Evolutionary conservation across 176 grass and related monocot species (phyloP).

Genomic region (Tillandsia fasciculata): DNA sequence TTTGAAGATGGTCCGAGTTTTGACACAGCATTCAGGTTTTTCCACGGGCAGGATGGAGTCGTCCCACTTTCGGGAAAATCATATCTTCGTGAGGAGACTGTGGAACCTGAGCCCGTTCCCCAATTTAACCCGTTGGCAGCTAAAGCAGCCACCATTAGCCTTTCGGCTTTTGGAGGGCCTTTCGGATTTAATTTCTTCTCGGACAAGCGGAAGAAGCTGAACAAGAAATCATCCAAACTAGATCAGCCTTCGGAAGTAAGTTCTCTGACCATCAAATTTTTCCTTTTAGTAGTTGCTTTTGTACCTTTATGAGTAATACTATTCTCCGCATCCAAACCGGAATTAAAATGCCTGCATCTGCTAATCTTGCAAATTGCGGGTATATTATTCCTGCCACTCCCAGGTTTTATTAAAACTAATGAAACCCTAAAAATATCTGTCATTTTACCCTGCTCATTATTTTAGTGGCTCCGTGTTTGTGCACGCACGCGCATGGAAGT

Average conservation of each 20-base stretch:
- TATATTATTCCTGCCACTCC: too few relatives aligned
- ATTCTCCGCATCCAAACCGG: too few relatives aligned
- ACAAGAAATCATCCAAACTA: conserved; percentile 30
- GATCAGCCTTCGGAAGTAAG: conserved; percentile 31
- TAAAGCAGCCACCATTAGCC: conserved; percentile 57
- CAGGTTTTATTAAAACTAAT: too few relatives aligned
- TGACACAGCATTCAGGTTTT: conserved; percentile 64
- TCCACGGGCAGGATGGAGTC: conserved; percentile 65
- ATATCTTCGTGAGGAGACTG: conserved; percentile 41
- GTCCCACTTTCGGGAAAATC: conserved; percentile 62
- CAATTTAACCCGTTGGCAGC: conserved; percentile 64
- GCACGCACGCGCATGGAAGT: too few relatives aligned
- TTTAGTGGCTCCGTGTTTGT: too few relatives aligned
- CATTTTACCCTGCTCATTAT: too few relatives aligned
- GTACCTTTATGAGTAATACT: not conserved
- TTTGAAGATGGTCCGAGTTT: conserved; percentile 76
- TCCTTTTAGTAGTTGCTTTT: not conserved
- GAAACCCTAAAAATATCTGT: too few relatives aligned
- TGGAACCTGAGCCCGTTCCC: conserved; percentile 29
- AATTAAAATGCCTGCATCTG: too few relatives aligned
- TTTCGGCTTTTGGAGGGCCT: conserved; percentile 51
- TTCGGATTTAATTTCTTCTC: conserved; percentile 70
- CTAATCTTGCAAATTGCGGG: too few relatives aligned
- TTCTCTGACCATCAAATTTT: not conserved
- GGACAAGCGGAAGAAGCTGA: conserved; percentile 53